Percentiles rank a stretch among this genome's conserved stretches.
Conservation (phyloP, 768 basidiomycete genomes). For the Tricholoma flavovirens region DNA sequence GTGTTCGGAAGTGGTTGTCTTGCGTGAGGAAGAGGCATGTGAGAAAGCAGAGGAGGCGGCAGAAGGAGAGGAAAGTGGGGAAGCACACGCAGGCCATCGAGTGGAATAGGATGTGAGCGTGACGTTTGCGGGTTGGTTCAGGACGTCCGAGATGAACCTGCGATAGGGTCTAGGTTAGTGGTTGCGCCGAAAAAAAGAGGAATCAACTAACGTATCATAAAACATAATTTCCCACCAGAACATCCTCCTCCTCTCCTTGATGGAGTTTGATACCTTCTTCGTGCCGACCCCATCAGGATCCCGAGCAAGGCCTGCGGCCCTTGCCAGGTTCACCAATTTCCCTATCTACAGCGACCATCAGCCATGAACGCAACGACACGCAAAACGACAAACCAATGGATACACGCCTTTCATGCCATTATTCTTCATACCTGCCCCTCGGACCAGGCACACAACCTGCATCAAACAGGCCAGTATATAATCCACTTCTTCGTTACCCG, state of each 20-base stretch:
- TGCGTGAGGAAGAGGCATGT: neutral
- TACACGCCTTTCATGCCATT: constrained; percentile 23
- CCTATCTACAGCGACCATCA: constrained; percentile 39
- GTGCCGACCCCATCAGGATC: constrained; percentile 45
- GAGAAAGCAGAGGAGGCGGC: neutral
- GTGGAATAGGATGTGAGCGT: constrained; percentile 50
- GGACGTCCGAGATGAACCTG: constrained; percentile 66
- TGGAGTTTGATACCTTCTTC: neutral
- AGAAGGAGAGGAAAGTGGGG: neutral
- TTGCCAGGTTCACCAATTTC: constrained; percentile 63
- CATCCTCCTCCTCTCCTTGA: constrained; percentile 28
- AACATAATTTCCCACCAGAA: constrained; percentile 80
- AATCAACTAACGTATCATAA: constrained; percentile 64
- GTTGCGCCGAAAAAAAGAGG: neutral
- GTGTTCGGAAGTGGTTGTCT: neutral
- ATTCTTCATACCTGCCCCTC: neutral
- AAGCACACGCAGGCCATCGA: constrained; percentile 46
- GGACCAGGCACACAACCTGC: constrained; percentile 38
- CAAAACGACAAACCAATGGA: constrained; percentile 29
- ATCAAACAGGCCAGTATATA: constrained; percentile 54
- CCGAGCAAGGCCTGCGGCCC: constrained; percentile 53
- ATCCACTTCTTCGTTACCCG: constrained; percentile 34
- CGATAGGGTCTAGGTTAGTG: neutral
- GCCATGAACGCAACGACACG: constrained; percentile 6
- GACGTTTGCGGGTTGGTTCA: constrained; percentile 59